Percentiles rank a stretch among this genome's conserved stretches.
Conservation (phyloP, 768 basidiomycete genomes). For the Amanita rubescens region DNA sequence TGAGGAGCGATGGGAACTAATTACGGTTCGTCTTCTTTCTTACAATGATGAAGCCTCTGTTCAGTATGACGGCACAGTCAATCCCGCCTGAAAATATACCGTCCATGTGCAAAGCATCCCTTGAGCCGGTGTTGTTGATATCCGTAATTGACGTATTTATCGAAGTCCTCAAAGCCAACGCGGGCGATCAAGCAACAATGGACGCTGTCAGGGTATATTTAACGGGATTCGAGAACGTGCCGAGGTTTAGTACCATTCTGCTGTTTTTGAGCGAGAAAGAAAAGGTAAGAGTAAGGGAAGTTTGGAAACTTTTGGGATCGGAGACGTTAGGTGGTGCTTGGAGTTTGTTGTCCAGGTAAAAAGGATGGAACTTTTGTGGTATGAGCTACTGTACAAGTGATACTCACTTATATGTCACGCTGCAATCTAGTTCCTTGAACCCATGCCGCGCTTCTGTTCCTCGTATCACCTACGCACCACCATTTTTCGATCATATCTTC, state of each 20-base stretch:
- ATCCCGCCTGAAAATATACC: slow-evolving; percentile 52
- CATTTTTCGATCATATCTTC: slow-evolving; percentile 74
- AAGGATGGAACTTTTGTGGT: too few species aligned
- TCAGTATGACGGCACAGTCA: slow-evolving; percentile 27
- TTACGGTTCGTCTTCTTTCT: slow-evolving; percentile 39
- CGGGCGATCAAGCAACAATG: slow-evolving; percentile 12
- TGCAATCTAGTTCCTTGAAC: slow-evolving; percentile 49
- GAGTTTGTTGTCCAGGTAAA: slow-evolving; percentile 10
- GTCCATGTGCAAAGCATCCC: slow-evolving; percentile 56
- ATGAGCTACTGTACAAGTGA: neutral
- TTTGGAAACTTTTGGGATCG: slow-evolving; percentile 36
- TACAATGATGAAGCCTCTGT: neutral
- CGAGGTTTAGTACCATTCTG: slow-evolving; percentile 56
- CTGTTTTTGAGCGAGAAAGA: slow-evolving; percentile 57
- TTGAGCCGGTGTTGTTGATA: slow-evolving; percentile 58
- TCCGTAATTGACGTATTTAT: slow-evolving; percentile 50
- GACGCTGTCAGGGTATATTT: slow-evolving; percentile 38
- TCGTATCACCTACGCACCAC: slow-evolving; percentile 77
- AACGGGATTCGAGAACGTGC: slow-evolving; percentile 42
- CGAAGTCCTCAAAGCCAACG: slow-evolving; percentile 17
- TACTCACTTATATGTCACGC: neutral
- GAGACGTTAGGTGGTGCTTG: slow-evolving; percentile 17
- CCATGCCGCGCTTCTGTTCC: slow-evolving; percentile 67
- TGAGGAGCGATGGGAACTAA: slow-evolving; percentile 47
- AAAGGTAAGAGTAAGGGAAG: slow-evolving; percentile 36